Evolutionary conservation across 192 early-diverging fungal species (phyloP).

Genomic region (Thamnidium elegans): DNA sequence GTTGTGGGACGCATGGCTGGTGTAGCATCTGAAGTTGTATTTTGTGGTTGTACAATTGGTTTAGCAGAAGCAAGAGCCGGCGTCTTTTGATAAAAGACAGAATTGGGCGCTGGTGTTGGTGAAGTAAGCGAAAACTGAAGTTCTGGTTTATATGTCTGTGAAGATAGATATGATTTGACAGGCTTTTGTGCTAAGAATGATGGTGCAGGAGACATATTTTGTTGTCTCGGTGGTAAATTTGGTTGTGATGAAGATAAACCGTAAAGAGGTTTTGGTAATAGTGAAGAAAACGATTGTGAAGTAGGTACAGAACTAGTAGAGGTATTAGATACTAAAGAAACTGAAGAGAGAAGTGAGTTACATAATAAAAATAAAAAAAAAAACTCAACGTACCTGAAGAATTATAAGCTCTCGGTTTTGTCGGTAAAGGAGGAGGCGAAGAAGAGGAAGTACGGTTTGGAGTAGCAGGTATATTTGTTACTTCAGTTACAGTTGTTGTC

Average conservation of each 20-base stretch:
- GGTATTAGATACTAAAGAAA: too few species aligned
- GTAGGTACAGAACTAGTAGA: too few species aligned
- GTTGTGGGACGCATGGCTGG: background rate
- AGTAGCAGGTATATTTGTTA: background rate
- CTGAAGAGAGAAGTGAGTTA: too few species aligned
- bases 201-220: background rate
- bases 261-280: background rate
- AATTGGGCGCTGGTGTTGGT: too few species aligned
- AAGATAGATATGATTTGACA: background rate
- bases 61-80: too few species aligned
- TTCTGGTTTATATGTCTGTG: background rate
- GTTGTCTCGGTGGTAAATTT: background rate
- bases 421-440: constrained; percentile 9
- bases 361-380: too few species aligned
- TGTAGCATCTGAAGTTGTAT: background rate
- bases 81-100: too few species aligned
- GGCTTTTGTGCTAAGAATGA: background rate
- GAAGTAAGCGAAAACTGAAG: too few species aligned
- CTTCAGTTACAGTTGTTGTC: background rate
- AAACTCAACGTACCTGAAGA: background rate
- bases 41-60: too few species aligned
- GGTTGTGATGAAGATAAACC: background rate
- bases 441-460: background rate
- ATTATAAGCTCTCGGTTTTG: constrained; percentile 12
- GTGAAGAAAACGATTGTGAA: too few species aligned